A percentile compares a stretch with the other conserved stretches of the same genome.
phyloP scores from a whole-genome alignment of 352 stramenopile genomes.

The Thalassiosira exigua region DNA sequence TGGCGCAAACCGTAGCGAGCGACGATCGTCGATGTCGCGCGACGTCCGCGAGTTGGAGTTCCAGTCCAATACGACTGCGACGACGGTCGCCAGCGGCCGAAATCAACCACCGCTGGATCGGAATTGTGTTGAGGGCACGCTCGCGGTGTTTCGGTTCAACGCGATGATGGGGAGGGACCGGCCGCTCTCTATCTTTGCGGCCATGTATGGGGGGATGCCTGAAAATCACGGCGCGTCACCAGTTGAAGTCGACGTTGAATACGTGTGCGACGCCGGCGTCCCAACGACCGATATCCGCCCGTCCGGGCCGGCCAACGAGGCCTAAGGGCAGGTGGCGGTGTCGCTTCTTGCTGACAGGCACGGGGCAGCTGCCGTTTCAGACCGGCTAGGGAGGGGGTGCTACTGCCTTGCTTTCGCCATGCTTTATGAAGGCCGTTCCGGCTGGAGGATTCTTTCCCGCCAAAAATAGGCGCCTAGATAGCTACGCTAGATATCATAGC shows the following conservation, averaged over 20 bases:
- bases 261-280: neutral
- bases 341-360: neutral
- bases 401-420: neutral
- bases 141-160: neutral
- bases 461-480: no score
- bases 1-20: neutral
- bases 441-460: no score
- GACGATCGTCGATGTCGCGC: neutral
- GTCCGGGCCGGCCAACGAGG: neutral
- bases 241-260: neutral
- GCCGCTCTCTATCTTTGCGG: neutral
- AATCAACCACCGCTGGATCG: neutral
- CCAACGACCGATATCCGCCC: neutral
- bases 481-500: no score
- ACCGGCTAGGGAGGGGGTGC: neutral
- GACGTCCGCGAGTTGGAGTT: neutral
- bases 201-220: neutral
- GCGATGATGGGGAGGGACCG: neutral
- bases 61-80: neutral
- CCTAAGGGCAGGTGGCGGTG: neutral
- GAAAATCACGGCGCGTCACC: neutral
- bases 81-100: neutral
- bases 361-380: neutral
- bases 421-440: neutral
- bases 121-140: neutral